Evolutionary conservation across 1,284 basidiomycete species (phyloP).

Genomic region (Sporisorium exsertum): DNA sequence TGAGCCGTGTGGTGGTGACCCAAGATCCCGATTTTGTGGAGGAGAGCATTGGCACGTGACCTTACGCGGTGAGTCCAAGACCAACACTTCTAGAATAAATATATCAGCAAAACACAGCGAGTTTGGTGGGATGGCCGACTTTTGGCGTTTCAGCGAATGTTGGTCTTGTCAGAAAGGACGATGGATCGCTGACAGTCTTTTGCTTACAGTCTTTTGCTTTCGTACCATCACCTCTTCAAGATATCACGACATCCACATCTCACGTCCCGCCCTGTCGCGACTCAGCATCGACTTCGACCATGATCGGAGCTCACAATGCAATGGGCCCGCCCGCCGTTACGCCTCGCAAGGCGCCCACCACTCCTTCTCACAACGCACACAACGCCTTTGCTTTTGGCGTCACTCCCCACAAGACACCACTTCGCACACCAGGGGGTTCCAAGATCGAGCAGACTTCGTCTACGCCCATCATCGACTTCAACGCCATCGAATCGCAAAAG

Average conservation of each 20-base stretch:
- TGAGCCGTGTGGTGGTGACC: constrained; percentile 26
- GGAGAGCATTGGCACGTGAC: constrained; percentile 29
- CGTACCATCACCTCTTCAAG: background rate
- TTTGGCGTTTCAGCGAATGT: background rate
- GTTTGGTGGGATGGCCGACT: background rate
- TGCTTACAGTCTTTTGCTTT: background rate
- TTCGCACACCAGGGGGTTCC: constrained; percentile 56
- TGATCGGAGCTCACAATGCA: constrained; percentile 18
- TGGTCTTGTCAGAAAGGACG: background rate
- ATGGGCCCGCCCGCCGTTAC: constrained; percentile 53
- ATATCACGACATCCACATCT: background rate
- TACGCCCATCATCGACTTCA: constrained; percentile 67
- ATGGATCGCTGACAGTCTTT: background rate
- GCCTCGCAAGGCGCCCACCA: constrained; percentile 45
- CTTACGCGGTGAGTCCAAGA: constrained; percentile 18
- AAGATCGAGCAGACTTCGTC: constrained; percentile 64
- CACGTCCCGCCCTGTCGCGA: background rate
- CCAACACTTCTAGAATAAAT: constrained; percentile 33
- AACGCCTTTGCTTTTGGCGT: constrained; percentile 24
- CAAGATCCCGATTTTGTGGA: constrained; percentile 10
- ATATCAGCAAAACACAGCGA: constrained; percentile 5
- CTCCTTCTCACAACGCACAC: constrained; percentile 24
- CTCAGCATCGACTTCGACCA: constrained; percentile 3
- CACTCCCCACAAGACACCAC: constrained; percentile 62
- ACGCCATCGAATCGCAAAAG: constrained; percentile 73